phyloP scores from a whole-genome alignment of 371 early-diverging fungal species.

The Mucor saturninus region DNA sequence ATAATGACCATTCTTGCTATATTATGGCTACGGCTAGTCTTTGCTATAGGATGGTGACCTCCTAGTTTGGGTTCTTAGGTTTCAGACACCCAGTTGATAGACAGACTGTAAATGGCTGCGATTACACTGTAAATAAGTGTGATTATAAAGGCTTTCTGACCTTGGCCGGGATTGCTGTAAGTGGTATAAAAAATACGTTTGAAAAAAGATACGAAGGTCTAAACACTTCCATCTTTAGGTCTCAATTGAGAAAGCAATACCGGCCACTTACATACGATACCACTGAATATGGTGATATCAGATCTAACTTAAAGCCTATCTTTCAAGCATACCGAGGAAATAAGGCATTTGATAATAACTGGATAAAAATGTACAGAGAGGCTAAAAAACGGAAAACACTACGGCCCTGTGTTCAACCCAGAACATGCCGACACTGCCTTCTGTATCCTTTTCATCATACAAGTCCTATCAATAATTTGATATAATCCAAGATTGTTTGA shows the following conservation, averaged over 20 bases:
- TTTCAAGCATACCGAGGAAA: constrained; percentile 8
- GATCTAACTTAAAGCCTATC: constrained; percentile 2
- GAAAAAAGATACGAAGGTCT: too few relatives aligned
- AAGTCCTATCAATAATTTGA: constrained; percentile 4
- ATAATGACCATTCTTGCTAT: too few relatives aligned
- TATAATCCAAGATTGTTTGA: constrained; percentile 8
- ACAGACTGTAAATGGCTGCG: too few relatives aligned
- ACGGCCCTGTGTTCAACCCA: constrained; percentile 7
- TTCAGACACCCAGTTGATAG: too few relatives aligned
- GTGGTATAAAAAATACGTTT: too few relatives aligned
- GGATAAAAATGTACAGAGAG: constrained; percentile 11
- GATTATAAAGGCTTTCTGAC: too few relatives aligned
- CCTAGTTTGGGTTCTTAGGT: too few relatives aligned
- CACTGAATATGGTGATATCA: constrained; percentile 5
- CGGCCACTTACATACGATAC: background rate
- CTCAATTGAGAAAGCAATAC: constrained; percentile 12
- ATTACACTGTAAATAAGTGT: too few relatives aligned
- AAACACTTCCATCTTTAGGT: background rate
- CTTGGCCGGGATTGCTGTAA: too few relatives aligned
- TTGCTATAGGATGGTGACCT: too few relatives aligned
- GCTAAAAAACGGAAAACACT: constrained; percentile 12
- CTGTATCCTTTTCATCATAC: constrained; percentile 10
- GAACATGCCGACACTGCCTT: constrained; percentile 10
- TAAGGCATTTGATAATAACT: constrained; percentile 9
- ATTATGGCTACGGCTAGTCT: too few relatives aligned